Evolutionary conservation across 352 stramenopile genomes (phyloP).

Genomic region (Blastocystis sp.): DNA sequence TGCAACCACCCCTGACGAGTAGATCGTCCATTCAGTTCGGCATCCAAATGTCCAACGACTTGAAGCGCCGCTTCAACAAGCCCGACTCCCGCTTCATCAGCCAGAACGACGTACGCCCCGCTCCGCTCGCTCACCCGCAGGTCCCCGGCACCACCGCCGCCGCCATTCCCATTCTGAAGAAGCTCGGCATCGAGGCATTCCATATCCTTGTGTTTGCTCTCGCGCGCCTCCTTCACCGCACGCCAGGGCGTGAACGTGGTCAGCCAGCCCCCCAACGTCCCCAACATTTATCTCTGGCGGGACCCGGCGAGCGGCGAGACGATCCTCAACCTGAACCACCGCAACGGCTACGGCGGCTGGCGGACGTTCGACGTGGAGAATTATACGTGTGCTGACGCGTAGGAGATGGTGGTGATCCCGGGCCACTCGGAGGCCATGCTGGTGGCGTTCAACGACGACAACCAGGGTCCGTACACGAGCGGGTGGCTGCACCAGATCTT

Average conservation of each 20-base stretch:
- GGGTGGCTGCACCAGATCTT: slow-evolving; percentile 59
- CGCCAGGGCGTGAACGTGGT: slow-evolving; percentile 68
- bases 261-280: slow-evolving; percentile 63
- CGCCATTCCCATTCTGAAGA: slow-evolving; percentile 66
- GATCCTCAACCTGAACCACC: slow-evolving; percentile 63
- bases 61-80: slow-evolving; percentile 70
- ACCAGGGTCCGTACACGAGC: slow-evolving; percentile 59
- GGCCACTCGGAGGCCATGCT: slow-evolving; percentile 64
- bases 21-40: slow-evolving; percentile 71
- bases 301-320: slow-evolving; percentile 53
- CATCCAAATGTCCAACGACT: slow-evolving; percentile 68
- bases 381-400: background rate
- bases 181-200: slow-evolving; percentile 61
- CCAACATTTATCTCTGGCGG: slow-evolving; percentile 65
- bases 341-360: slow-evolving; percentile 70
- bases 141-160: slow-evolving; percentile 32
- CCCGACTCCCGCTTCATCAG: slow-evolving; percentile 62
- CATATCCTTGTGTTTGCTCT: slow-evolving; percentile 24
- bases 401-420: slow-evolving; percentile 71
- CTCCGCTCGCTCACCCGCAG: background rate
- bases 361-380: background rate
- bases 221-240: slow-evolving; percentile 18
- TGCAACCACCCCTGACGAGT: background rate
- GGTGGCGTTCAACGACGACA: slow-evolving; percentile 71
- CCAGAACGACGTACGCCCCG: slow-evolving; percentile 36